phyloP scores from a whole-genome alignment of 2,329 filamentous ascomycete genomes.

The Dothistroma pini region DNA sequence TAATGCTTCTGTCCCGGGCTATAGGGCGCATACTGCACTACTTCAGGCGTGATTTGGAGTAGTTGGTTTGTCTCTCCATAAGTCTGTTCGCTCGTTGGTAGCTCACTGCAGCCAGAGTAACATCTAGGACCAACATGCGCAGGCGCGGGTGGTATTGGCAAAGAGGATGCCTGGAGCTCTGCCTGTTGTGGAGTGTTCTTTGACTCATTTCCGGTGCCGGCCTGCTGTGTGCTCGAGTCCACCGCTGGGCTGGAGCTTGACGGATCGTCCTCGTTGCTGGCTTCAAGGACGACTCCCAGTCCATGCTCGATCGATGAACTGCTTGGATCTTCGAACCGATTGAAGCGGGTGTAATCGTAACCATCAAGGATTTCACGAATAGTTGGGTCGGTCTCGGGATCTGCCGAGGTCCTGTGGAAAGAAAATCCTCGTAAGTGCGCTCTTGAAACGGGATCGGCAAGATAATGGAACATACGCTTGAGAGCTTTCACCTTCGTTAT shows the following conservation, averaged over 20 bases:
- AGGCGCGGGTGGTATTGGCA: conserved; percentile 20
- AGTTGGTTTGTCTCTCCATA: conserved; percentile 32
- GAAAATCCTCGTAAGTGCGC: conserved; percentile 36
- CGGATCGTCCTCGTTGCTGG: neutral
- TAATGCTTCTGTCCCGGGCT: neutral
- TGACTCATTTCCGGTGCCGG: neutral
- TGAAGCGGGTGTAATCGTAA: conserved; percentile 28
- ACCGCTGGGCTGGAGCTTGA: neutral
- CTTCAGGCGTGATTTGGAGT: conserved; percentile 24
- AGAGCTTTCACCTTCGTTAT: conserved; percentile 23
- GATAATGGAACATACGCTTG: conserved; percentile 32
- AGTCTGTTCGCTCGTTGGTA: conserved; percentile 31
- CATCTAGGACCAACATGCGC: conserved; percentile 10
- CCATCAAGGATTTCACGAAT: conserved; percentile 25
- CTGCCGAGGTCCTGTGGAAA: conserved; percentile 24
- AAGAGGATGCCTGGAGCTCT: neutral
- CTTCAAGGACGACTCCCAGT: conserved; percentile 1
- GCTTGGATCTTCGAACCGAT: neutral
- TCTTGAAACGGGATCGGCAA: conserved; percentile 29
- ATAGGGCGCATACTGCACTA: conserved; percentile 2
- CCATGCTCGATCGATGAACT: conserved; percentile 17
- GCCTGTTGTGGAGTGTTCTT: neutral
- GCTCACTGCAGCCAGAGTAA: conserved; percentile 22
- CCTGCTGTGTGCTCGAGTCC: neutral
- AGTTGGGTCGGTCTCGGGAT: conserved; percentile 24